Evolutionary conservation across 2,329 filamentous ascomycete species (phyloP).

Genomic region (Pyrenophora tritici-repentis): DNA sequence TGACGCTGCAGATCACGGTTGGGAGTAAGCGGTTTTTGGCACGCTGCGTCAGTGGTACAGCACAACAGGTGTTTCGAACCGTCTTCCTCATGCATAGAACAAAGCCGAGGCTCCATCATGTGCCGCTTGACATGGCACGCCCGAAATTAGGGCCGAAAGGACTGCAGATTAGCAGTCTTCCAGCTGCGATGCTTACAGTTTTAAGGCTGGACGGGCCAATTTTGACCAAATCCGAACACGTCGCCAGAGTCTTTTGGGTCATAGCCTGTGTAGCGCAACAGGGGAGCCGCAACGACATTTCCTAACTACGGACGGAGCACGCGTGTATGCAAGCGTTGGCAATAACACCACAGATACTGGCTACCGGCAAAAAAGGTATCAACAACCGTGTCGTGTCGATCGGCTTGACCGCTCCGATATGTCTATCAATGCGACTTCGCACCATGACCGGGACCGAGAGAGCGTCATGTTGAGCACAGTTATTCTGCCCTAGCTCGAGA

Average conservation of each 20-base stretch:
- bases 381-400: not conserved
- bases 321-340: slow-evolving; percentile 5
- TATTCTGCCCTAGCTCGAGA: not conserved
- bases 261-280: not conserved
- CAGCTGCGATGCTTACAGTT: not conserved
- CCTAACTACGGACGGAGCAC: not conserved
- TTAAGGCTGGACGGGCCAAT: slow-evolving; percentile 3
- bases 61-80: not conserved
- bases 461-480: slow-evolving; percentile 1
- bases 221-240: not conserved
- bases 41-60: not conserved
- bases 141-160: slow-evolving; percentile 5
- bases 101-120: slow-evolving; percentile 2
- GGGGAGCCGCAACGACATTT: not conserved
- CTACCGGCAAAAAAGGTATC: slow-evolving; percentile 1
- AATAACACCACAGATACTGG: not conserved
- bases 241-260: not conserved
- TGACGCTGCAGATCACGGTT: slow-evolving; percentile 2
- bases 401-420: not conserved
- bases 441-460: slow-evolving; percentile 1
- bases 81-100: slow-evolving; percentile 1
- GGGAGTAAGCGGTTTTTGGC: not conserved
- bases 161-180: not conserved
- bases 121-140: not conserved
- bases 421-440: not conserved